These are phyloP conservation scores for Cucurbita ficifolia DNA, from an alignment of 306 rosid genomes.

Conservation along the genomic window DNA sequence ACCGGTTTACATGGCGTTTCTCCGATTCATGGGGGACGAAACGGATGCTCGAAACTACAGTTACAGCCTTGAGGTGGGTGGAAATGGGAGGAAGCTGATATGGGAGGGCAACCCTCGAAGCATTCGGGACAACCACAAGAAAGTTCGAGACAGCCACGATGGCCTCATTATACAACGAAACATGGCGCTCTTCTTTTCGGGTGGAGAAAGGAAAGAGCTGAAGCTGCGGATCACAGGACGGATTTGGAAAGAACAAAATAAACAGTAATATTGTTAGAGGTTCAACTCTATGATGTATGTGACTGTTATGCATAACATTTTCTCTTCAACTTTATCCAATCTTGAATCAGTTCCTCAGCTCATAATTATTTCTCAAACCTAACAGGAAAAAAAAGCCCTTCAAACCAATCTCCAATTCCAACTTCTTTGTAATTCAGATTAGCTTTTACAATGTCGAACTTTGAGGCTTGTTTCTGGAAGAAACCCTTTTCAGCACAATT, in stretches of 20 bases:
- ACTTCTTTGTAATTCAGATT: not conserved
- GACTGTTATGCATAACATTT: not conserved
- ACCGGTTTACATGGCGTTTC: constrained; percentile 3
- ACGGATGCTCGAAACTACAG: constrained; percentile 2
- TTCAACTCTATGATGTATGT: not conserved
- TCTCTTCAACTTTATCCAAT: not conserved
- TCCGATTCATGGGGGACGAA: constrained; percentile 8
- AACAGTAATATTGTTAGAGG: not conserved
- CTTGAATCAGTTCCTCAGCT: not conserved
- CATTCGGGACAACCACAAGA: constrained; percentile 4
- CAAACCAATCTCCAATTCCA: not conserved
- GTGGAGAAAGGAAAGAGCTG: constrained; percentile 7
- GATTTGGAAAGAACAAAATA: constrained; percentile 6
- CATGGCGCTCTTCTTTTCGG: constrained; percentile 6
- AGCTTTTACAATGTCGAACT: not conserved
- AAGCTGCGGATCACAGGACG: constrained; percentile 1
- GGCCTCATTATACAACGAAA: constrained; percentile 4
- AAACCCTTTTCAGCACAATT: not conserved
- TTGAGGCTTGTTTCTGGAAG: not conserved
- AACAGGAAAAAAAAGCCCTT: not conserved
- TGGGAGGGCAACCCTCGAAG: constrained; percentile 10
- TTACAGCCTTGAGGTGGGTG: constrained; percentile 3
- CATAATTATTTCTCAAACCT: not conserved
- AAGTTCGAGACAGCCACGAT: constrained; percentile 4
- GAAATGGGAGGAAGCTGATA: not conserved